Conservation (phyloP, 805 yeast genomes). For the Nakazawaea laoshanensis region DNA sequence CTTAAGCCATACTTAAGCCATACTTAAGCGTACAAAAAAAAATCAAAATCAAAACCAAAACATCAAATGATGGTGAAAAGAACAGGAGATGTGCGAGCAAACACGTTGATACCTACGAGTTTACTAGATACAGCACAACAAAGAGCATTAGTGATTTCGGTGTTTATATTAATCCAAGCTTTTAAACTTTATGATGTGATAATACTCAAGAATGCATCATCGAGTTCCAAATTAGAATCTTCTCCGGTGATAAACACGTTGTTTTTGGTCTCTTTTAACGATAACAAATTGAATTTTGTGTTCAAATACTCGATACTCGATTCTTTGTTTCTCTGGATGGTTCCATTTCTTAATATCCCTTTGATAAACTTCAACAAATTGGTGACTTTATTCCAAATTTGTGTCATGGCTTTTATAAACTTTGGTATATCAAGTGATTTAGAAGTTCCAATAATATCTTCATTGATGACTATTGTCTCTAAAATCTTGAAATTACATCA, state of each 20-base stretch:
- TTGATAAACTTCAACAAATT: conserved; percentile 57
- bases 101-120: conserved; percentile 52
- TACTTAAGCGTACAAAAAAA: not conserved
- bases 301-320: conserved; percentile 70
- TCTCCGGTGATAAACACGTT: conserved; percentile 6
- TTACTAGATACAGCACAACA: conserved; percentile 72
- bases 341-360: conserved; percentile 73
- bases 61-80: not conserved
- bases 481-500: conserved; percentile 14
- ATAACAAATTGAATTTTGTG: conserved; percentile 50
- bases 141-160: conserved; percentile 53
- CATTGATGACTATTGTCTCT: conserved; percentile 12
- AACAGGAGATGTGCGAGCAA: conserved; percentile 1
- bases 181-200: conserved; percentile 73
- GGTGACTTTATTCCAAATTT: conserved; percentile 41
- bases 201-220: conserved; percentile 38
- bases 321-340: conserved; percentile 55
- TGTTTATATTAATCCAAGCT: conserved; percentile 73
- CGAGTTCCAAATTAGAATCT: conserved; percentile 15
- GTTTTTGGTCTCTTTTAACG: conserved; percentile 24
- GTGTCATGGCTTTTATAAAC: conserved; percentile 38
- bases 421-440: conserved; percentile 44
- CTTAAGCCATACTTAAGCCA: not conserved
- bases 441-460: conserved; percentile 34
- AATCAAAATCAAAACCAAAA: not conserved